Evolutionary conservation across 345 rosid species (phyloP), one percentile per base, ranked within the genome.

Genomic region (Sapria himalayana): DNA sequence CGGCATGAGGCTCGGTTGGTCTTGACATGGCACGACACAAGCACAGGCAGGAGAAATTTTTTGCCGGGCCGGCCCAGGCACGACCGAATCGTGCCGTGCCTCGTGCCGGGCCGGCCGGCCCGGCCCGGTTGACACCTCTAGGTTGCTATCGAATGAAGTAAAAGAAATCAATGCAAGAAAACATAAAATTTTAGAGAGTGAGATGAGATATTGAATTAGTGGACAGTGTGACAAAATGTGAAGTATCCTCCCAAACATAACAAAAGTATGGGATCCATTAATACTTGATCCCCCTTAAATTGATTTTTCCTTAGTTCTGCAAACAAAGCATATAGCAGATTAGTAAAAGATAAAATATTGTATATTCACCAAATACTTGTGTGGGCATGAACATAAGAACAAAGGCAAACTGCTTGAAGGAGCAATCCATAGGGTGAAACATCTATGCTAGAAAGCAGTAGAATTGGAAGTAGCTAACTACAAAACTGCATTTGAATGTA

Each of bases 351-450:
- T 12, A 18, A 12, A 37, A 25, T 6, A 24, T 22, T 3, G 34
- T 20, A 9, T 15, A 32, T 9, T 18, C 7, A 3, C 32, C 23
- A 15, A 21, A 22, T 13, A 15, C 3, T 37, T 19, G 3, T 38
- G 16, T 36, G 23, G 19, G 37, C 11, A 19, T 15, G 2, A 46
- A 54, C 70, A 71, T 76, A 55, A 38, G 33, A 69, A 66, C 57
- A 71, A 78, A 51, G 82, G 76, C 20, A 63, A 61, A 2, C 61
- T 73, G 33, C 62, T 78, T 25, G 66, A 48, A 15, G 70, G 64
- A 56, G 55, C 73, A 1, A 48, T 74, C 37, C 45, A n/a, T 41
- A 54, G 49, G 4, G 54, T 74, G 38, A 66, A 33, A 39, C 62
- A 64, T 44, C 21, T 71, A 56, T 50, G 56, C 42, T 60, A 48